Conservation (phyloP, 768 basidiomycete genomes). For the Russula earlei region DNA sequence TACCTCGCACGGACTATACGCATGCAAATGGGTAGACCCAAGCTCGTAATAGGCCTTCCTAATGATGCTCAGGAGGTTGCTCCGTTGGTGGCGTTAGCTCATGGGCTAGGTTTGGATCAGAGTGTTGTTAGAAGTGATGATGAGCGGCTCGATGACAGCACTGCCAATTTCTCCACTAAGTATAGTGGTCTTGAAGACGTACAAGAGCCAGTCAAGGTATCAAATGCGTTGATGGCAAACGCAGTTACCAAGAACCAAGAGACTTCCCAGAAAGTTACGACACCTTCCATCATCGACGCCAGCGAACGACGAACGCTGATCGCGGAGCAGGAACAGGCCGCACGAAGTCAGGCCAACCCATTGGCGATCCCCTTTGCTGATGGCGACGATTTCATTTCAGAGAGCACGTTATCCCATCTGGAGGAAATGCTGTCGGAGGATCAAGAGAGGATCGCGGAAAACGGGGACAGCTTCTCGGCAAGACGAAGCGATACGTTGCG, state of each 20-base stretch:
- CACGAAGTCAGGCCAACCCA: neutral
- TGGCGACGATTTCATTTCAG: neutral
- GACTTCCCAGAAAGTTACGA: neutral
- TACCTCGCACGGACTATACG: slow-evolving; percentile 31
- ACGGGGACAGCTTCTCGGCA: neutral
- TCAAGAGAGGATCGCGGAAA: neutral
- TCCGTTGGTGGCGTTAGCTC: neutral
- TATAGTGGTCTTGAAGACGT: neutral
- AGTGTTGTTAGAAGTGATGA: neutral
- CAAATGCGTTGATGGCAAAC: neutral
- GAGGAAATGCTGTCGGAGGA: slow-evolving; percentile 9
- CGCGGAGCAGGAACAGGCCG: neutral
- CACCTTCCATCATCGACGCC: neutral
- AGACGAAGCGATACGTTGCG: neutral
- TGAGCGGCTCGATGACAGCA: neutral
- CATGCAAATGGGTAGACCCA: slow-evolving; percentile 35
- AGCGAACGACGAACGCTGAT: neutral
- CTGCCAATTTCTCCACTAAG: too few relatives aligned
- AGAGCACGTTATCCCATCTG: neutral
- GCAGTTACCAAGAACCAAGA: neutral
- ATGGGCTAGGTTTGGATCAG: neutral
- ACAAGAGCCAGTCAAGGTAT: too few relatives aligned
- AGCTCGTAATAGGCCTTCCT: slow-evolving; percentile 29
- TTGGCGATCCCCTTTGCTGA: neutral
- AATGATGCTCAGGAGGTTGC: slow-evolving; percentile 5